phyloP scores from a whole-genome alignment of 1,284 basidiomycete species.

The Bjerkandera adusta region DNA sequence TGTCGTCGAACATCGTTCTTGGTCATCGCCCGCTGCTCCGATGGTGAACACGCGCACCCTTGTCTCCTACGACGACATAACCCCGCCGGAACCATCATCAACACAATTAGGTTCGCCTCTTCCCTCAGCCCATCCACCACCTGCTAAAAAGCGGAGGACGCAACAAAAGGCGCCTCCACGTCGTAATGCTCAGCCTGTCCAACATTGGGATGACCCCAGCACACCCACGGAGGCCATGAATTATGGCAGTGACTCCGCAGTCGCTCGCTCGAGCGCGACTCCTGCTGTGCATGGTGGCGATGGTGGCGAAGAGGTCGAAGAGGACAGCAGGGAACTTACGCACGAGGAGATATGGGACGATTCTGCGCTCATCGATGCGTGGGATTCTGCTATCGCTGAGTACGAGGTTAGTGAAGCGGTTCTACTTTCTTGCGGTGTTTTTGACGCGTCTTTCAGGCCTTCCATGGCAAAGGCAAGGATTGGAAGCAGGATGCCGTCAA shows the following conservation, averaged over 20 bases:
- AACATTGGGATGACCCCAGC: slow-evolving; percentile 48
- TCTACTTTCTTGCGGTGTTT: neutral
- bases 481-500: slow-evolving; percentile 71
- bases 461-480: slow-evolving; percentile 62
- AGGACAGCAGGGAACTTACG: slow-evolving; percentile 60
- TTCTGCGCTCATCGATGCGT: slow-evolving; percentile 74
- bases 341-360: slow-evolving; percentile 82
- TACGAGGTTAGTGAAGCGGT: slow-evolving; percentile 49
- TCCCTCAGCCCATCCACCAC: slow-evolving; percentile 19
- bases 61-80: slow-evolving; percentile 32
- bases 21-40: neutral
- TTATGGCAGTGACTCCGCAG: slow-evolving; percentile 29
- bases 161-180: slow-evolving; percentile 18
- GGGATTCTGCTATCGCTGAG: slow-evolving; percentile 78
- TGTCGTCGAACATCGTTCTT: neutral
- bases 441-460: slow-evolving; percentile 38
- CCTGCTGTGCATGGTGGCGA: slow-evolving; percentile 13
- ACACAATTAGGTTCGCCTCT: slow-evolving; percentile 20
- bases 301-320: slow-evolving; percentile 31
- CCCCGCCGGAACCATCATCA: slow-evolving; percentile 13
- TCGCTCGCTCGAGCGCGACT: slow-evolving; percentile 23
- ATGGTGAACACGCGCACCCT: slow-evolving; percentile 23
- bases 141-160: slow-evolving; percentile 30
- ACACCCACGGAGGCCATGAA: slow-evolving; percentile 24
- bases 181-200: slow-evolving; percentile 24